Conservation (phyloP, 2,329 filamentous ascomycete species). For the Alternaria gaisen region DNA sequence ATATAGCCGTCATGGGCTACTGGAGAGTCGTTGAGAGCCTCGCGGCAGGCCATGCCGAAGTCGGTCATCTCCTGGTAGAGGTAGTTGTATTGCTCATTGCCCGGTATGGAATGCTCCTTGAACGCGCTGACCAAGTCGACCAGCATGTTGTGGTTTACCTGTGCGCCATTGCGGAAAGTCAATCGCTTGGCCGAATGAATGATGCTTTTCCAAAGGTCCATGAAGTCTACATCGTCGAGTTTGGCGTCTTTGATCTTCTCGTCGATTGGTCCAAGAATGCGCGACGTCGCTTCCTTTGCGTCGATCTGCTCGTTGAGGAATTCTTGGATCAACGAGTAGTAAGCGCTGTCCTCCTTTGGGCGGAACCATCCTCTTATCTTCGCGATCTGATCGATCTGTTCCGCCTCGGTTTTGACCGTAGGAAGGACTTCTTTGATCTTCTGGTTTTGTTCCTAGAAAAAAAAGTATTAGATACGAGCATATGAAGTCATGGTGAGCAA, state of each 20-base stretch:
- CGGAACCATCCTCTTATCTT: conserved; percentile 42
- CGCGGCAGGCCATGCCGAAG: conserved; percentile 37
- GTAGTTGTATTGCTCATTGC: conserved; percentile 30
- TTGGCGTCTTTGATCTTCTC: conserved; percentile 28
- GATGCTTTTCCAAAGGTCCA: conserved; percentile 44
- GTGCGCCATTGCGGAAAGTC: conserved; percentile 19
- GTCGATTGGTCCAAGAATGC: conserved; percentile 38
- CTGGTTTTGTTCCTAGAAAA: conserved; percentile 26
- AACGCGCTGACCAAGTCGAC: conserved; percentile 33
- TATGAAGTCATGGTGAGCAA: not conserved
- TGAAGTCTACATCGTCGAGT: conserved; percentile 30
- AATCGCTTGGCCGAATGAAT: conserved; percentile 42
- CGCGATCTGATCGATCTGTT: conserved; percentile 44
- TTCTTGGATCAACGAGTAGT: conserved; percentile 36
- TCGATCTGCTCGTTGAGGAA: conserved; percentile 30
- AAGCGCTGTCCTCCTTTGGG: conserved; percentile 32
- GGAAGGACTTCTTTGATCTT: conserved; percentile 31
- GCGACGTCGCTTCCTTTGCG: conserved; percentile 23
- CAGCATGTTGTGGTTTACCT: conserved; percentile 26
- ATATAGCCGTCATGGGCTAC: conserved; percentile 23
- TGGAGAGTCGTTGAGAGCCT: conserved; percentile 44
- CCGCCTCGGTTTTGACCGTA: conserved; percentile 19
- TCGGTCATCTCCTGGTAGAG: conserved; percentile 32
- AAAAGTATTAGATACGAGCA: conserved; percentile 3
- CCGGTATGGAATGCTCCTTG: conserved; percentile 35